Evolutionary conservation across 2,329 filamentous ascomycete genomes (phyloP), one percentile per base, ranked within the genome.

Genomic region (Fusarium abutilonis): DNA sequence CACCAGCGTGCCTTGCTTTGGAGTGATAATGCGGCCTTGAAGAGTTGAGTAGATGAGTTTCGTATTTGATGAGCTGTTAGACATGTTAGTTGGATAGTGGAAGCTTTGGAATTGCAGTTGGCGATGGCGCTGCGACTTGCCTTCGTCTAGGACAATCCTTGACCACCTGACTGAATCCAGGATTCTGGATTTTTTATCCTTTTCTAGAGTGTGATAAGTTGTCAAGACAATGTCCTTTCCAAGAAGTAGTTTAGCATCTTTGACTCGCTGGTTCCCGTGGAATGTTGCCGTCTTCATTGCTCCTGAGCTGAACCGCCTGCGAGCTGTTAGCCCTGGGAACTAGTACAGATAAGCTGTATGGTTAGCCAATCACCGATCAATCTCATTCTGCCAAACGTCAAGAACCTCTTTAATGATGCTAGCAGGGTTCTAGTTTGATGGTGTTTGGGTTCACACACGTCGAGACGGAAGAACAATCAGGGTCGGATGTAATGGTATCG

Each of bases 151-250:
- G 0, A 59, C 56, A 6, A 57, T 0, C 0, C 56, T 31, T 0
- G 17, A 40, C 56, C 56, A 59, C 0, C 11, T 6, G 0, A 57
- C 19, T 0, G 44, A 45, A 1, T 10, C 6, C 0, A 59, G 0
- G 1, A 42, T 10, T 0, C 4, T 14, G 0, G 11, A 21, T 0
- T 4, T 4, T 1, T 3, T n/a, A 2, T 59, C 45, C 0, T 4
- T 45, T 9, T 40, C 40, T 1, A 59, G 1, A 0, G 56, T 59
- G 1, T 45, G 40, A 4, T 59, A 59, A 0, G 56, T 57, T 0
- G 56, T 59, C 2, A 59, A 6, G 1, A 59, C 15, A 1, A 59
- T 8, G 1, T 57, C 52, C 1, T 45, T 2, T 1, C 11, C 9
- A 3, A 41, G 4, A 10, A 59, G 9, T 19, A 19, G 6, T 0